Conservation (phyloP, 2,329 filamentous ascomycete genomes). For the Ophiocordyceps polyrhachis-furcata region DNA sequence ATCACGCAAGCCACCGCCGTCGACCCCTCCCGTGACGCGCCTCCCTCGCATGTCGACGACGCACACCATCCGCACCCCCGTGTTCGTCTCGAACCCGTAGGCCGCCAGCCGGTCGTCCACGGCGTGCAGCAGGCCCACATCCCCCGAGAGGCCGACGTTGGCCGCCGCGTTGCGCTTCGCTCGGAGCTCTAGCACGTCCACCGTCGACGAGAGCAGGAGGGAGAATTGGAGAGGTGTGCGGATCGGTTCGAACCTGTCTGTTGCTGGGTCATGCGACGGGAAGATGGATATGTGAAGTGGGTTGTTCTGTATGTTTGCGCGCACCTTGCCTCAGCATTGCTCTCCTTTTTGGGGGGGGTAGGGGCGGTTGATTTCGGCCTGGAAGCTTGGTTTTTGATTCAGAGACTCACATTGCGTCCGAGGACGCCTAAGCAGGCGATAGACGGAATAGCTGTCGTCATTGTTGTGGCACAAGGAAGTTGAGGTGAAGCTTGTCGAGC, state of each 20-base stretch:
- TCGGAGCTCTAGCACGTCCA: slow-evolving; percentile 86
- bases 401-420: slow-evolving; percentile 58
- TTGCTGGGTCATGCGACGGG: slow-evolving; percentile 46
- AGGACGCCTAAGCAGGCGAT: slow-evolving; percentile 91
- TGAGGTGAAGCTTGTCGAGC: too few species aligned
- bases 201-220: slow-evolving; percentile 73
- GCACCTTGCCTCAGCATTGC: neutral
- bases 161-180: slow-evolving; percentile 45
- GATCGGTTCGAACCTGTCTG: slow-evolving; percentile 33
- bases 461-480: neutral
- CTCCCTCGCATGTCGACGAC: slow-evolving; percentile 80
- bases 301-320: slow-evolving; percentile 50
- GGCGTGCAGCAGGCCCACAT: slow-evolving; percentile 81
- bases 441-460: slow-evolving; percentile 49
- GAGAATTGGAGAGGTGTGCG: slow-evolving; percentile 75
- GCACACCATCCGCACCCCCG: slow-evolving; percentile 75
- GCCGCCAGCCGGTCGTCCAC: slow-evolving; percentile 83
- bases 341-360: too few species aligned
- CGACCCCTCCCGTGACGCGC: slow-evolving; percentile 16
- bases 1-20: slow-evolving; percentile 54
- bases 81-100: slow-evolving; percentile 95
- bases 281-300: slow-evolving; percentile 88
- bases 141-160: slow-evolving; percentile 45
- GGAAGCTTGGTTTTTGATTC: neutral
- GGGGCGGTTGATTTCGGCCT: too few species aligned